These are phyloP conservation scores for Fusarium sp. DNA, from an alignment of 2,329 filamentous ascomycete genomes.

Conservation along the genomic window DNA sequence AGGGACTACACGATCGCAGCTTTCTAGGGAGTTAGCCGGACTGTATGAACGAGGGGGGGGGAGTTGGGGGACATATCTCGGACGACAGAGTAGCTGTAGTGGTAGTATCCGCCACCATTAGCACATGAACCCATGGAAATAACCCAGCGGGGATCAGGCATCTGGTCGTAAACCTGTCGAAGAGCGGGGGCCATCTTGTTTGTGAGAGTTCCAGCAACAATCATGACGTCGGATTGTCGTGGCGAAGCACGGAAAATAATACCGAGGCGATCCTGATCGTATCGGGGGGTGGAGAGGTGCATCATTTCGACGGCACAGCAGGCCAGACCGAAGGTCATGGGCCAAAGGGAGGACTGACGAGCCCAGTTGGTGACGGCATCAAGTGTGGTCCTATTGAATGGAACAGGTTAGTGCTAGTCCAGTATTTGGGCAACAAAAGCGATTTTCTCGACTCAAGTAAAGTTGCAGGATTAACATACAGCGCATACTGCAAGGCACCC, in stretches of 20 bases:
- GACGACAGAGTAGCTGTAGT: conserved; percentile 84
- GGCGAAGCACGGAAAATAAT: conserved; percentile 93
- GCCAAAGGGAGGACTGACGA: conserved; percentile 86
- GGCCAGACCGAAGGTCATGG: conserved; percentile 87
- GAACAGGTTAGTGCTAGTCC: neutral
- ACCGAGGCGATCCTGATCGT: conserved; percentile 88
- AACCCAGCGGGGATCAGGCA: conserved; percentile 92
- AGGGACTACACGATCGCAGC: conserved; percentile 78
- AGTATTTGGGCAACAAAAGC: neutral
- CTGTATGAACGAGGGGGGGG: neutral
- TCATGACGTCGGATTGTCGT: conserved; percentile 91
- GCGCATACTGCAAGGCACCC: conserved; percentile 83
- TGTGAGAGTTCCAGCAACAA: conserved; percentile 89
- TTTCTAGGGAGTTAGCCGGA: neutral
- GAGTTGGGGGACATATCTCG: conserved; percentile 48
- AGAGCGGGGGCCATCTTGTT: conserved; percentile 97
- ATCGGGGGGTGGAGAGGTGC: conserved; percentile 86
- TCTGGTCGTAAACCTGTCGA: conserved; percentile 93
- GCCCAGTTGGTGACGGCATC: conserved; percentile 87
- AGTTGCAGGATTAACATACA: conserved; percentile 67
- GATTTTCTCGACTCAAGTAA: neutral
- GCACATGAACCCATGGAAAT: conserved; percentile 85
- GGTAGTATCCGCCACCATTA: conserved; percentile 87
- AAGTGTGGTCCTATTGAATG: conserved; percentile 72
- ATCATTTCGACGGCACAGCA: conserved; percentile 95